Evolutionary conservation across 1,139 yeast genomes (phyloP).

Genomic region (Pichia sp.): DNA sequence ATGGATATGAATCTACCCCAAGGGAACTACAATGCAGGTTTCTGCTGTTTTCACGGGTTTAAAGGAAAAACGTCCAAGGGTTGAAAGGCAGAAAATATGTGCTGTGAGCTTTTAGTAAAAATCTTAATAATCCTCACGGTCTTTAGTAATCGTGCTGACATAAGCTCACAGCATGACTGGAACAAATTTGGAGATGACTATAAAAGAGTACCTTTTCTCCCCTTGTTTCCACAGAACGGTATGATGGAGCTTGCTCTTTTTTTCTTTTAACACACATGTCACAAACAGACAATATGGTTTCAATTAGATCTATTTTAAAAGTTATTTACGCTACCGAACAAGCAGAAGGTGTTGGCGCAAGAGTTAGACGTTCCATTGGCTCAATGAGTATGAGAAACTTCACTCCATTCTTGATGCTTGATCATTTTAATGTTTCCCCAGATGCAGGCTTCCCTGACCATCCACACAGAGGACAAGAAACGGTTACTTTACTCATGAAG

Average conservation of each 20-base stretch:
- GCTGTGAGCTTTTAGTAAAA: background rate
- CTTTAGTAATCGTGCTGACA: background rate
- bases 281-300: constrained; percentile 3
- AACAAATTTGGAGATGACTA: background rate
- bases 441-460: constrained; percentile 81
- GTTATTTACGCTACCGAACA: constrained; percentile 64
- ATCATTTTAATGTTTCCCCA: constrained; percentile 59
- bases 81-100: no score
- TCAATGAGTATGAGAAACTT: constrained; percentile 59
- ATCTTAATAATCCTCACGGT: background rate
- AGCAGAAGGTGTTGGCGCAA: constrained; percentile 84
- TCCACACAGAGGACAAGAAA: constrained; percentile 90
- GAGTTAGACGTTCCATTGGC: constrained; percentile 79
- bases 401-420: constrained; percentile 79
- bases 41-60: no score
- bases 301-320: constrained; percentile 49
- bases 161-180: background rate
- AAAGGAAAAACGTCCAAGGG: no score
- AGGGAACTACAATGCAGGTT: no score
- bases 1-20: no score
- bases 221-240: background rate
- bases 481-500: constrained; percentile 65
- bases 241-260: background rate
- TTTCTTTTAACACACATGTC: background rate
- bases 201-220: background rate